These are phyloP conservation scores for Syncephalis fuscata DNA, from an alignment of 371 early-diverging fungal species.

Conservation along the genomic window DNA sequence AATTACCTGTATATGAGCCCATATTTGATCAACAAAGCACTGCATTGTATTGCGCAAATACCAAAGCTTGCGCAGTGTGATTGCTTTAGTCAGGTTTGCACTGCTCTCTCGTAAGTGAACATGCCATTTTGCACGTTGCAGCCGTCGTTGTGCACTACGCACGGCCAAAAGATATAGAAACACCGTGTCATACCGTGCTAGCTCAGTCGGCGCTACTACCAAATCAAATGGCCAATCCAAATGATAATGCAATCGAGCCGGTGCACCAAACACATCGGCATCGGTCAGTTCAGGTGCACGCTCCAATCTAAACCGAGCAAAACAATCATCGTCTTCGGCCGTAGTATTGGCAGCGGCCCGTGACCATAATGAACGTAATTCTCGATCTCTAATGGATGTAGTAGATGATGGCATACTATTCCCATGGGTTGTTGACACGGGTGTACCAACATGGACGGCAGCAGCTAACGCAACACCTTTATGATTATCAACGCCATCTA, in stretches of 20 bases:
- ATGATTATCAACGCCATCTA: constrained; percentile 32
- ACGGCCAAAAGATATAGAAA: constrained; percentile 41
- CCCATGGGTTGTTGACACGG: constrained; percentile 9
- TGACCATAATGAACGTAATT: constrained; percentile 32
- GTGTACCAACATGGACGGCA: too few relatives aligned
- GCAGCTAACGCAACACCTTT: too few relatives aligned
- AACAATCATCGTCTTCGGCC: constrained; percentile 18
- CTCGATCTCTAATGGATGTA: constrained; percentile 24
- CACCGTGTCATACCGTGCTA: constrained; percentile 32
- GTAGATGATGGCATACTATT: constrained; percentile 13
- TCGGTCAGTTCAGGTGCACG: constrained; percentile 4
- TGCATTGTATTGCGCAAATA: constrained; percentile 35
- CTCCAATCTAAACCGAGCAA: constrained; percentile 9
- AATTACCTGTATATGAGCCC: constrained; percentile 60
- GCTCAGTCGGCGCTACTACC: constrained; percentile 37
- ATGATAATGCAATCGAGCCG: constrained; percentile 33
- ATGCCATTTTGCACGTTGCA: constrained; percentile 20
- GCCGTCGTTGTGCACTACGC: constrained; percentile 20
- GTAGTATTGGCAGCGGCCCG: constrained; percentile 23
- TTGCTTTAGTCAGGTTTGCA: constrained; percentile 14
- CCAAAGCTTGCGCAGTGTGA: not conserved
- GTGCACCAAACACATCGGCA: constrained; percentile 28
- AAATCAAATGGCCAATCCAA: constrained; percentile 61
- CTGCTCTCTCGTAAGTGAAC: constrained; percentile 12
- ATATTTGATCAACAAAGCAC: constrained; percentile 53